Evolutionary conservation across 2,329 filamentous ascomycete genomes (phyloP).

Genomic region (Stemphylium lycopersici): DNA sequence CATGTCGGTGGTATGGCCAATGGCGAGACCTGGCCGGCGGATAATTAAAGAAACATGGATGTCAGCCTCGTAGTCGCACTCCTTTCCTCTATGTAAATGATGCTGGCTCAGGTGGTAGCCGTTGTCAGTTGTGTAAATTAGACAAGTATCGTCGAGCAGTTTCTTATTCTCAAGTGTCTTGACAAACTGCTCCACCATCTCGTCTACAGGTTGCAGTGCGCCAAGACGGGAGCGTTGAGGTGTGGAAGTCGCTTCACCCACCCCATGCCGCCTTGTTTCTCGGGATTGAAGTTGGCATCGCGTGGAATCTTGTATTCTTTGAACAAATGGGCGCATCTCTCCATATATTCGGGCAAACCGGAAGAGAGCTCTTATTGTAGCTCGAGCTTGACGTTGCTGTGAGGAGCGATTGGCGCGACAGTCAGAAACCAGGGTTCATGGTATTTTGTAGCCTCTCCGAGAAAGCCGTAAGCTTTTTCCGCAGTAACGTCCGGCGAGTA

Average conservation of each 20-base stretch:
- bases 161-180: constrained; percentile 48
- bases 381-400: constrained; percentile 50
- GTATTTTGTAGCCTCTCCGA: constrained; percentile 60
- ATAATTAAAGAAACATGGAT: neutral
- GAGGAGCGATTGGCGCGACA: constrained; percentile 69
- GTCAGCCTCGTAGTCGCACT: neutral
- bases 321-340: neutral
- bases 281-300: neutral
- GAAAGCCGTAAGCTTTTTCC: constrained; percentile 63
- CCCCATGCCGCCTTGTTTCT: neutral
- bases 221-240: constrained; percentile 38
- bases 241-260: neutral
- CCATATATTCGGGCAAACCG: neutral
- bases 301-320: neutral
- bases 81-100: constrained; percentile 40
- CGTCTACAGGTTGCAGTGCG: constrained; percentile 60
- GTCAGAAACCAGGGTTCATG: constrained; percentile 57
- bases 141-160: constrained; percentile 54
- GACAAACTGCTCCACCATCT: constrained; percentile 56
- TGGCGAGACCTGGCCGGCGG: neutral
- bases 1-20: neutral
- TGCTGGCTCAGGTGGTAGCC: constrained; percentile 48
- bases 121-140: constrained; percentile 48
- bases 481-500: constrained; percentile 65
- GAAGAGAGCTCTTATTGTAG: neutral